These are phyloP conservation scores for Macrolepiota dolichaula DNA, from an alignment of 768 basidiomycete species.

Conservation along the genomic window DNA sequence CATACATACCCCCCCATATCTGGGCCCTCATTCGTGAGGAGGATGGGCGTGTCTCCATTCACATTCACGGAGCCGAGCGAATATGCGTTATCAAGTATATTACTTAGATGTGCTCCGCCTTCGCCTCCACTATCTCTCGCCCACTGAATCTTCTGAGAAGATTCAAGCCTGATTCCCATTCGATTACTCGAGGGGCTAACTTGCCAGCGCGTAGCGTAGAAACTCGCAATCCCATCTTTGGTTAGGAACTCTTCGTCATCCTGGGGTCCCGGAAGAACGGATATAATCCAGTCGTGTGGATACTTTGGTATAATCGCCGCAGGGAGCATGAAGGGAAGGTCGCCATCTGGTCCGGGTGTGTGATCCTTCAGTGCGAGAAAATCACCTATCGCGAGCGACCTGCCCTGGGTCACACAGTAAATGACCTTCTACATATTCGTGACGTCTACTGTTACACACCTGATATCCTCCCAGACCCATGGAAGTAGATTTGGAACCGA, in stretches of 20 bases:
- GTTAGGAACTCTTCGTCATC: constrained; percentile 57
- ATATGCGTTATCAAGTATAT: constrained; percentile 63
- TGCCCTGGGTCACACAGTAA: constrained; percentile 33
- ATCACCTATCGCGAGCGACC: constrained; percentile 49
- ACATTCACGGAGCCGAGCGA: constrained; percentile 52
- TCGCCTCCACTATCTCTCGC: constrained; percentile 56
- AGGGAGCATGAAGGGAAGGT: constrained; percentile 22
- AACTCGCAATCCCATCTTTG: constrained; percentile 38
- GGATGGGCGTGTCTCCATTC: constrained; percentile 70
- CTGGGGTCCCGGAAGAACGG: constrained; percentile 61
- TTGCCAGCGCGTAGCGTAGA: constrained; percentile 52
- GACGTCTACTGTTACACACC: constrained; percentile 29
- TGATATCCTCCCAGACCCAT: constrained; percentile 62
- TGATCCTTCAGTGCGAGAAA: constrained; percentile 38
- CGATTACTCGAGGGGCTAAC: constrained; percentile 59
- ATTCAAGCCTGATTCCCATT: constrained; percentile 59
- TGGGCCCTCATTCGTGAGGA: constrained; percentile 58
- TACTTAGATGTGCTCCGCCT: constrained; percentile 67
- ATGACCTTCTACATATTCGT: neutral
- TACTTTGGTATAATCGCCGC: constrained; percentile 36
- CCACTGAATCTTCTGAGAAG: constrained; percentile 43
- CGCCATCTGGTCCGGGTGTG: constrained; percentile 16
- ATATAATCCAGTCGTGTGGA: constrained; percentile 45
- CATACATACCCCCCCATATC: constrained; percentile 66
- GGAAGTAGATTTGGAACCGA: constrained; percentile 65